These are phyloP conservation scores for Phytophthora citrophthora DNA, from an alignment of 352 stramenopile genomes.

Conservation along the genomic window DNA sequence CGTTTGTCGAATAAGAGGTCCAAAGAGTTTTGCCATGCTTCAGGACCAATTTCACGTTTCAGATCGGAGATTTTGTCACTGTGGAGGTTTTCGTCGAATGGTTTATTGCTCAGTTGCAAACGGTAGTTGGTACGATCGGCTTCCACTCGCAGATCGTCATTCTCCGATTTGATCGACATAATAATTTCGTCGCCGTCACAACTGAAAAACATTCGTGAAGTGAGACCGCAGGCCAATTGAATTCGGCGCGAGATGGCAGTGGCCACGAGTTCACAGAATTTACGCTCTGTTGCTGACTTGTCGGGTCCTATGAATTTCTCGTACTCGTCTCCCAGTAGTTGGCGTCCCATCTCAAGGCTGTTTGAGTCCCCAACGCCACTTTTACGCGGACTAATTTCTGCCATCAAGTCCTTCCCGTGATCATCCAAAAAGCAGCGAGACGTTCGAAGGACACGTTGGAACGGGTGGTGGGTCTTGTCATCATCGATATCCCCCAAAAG, in stretches of 20 bases:
- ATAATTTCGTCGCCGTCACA: constrained; percentile 74
- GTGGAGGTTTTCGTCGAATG: constrained; percentile 62
- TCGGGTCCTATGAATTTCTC: constrained; percentile 47
- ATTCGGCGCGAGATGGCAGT: constrained; percentile 62
- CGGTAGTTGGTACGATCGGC: constrained; percentile 71
- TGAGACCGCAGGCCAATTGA: constrained; percentile 72
- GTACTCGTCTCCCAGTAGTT: constrained; percentile 61
- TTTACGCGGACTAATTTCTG: constrained; percentile 29
- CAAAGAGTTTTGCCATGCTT: constrained; percentile 45
- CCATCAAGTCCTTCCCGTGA: constrained; percentile 43
- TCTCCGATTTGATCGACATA: constrained; percentile 75
- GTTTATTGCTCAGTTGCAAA: constrained; percentile 71
- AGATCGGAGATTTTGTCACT: constrained; percentile 57
- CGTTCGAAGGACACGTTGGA: constrained; percentile 64
- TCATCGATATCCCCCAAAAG: constrained; percentile 49
- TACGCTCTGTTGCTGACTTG: constrained; percentile 47
- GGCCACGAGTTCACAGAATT: constrained; percentile 68
- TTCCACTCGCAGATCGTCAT: constrained; percentile 71
- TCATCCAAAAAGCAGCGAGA: constrained; percentile 70
- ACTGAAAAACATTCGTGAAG: constrained; percentile 72
- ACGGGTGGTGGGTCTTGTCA: constrained; percentile 43
- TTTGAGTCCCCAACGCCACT: constrained; percentile 36
- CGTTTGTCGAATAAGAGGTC: constrained; percentile 54
- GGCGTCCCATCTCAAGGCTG: constrained; percentile 30
- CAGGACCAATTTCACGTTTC: constrained; percentile 52